Evolutionary conservation across 2,329 filamentous ascomycete genomes (phyloP).

Genomic region (Microsporum ferrugineum): DNA sequence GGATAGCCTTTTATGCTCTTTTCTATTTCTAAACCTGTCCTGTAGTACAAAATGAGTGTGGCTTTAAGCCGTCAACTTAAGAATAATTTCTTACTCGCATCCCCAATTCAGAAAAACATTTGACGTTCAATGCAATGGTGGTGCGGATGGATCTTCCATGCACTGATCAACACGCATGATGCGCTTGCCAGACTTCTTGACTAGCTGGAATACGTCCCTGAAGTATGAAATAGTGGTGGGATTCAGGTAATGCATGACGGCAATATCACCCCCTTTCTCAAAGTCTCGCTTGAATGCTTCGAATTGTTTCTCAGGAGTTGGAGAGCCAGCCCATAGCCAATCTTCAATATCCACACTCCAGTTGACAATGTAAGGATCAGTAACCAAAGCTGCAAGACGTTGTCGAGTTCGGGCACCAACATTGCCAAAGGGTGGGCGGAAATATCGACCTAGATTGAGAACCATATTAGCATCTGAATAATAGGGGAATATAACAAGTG

Average conservation of each 20-base stretch:
- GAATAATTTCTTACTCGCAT: background rate
- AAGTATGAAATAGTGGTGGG: slow-evolving; percentile 53
- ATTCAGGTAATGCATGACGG: slow-evolving; percentile 60
- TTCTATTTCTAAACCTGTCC: background rate
- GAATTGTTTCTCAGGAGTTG: slow-evolving; percentile 55
- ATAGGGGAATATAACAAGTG: background rate
- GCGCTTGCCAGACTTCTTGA: slow-evolving; percentile 52
- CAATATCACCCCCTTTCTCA: slow-evolving; percentile 50
- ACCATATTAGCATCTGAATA: background rate
- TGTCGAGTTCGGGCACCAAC: slow-evolving; percentile 57
- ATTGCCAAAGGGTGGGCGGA: slow-evolving; percentile 58
- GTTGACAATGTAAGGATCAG: slow-evolving; percentile 49
- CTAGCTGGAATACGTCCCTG: slow-evolving; percentile 52
- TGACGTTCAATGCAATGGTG: slow-evolving; percentile 22
- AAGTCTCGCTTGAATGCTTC: slow-evolving; percentile 55
- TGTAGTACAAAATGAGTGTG: background rate
- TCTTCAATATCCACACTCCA: slow-evolving; percentile 63
- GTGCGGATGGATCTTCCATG: slow-evolving; percentile 50
- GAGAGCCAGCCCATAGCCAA: slow-evolving; percentile 53
- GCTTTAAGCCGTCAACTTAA: background rate
- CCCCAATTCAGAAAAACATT: too few relatives aligned
- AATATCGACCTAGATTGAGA: slow-evolving; percentile 41
- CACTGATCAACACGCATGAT: slow-evolving; percentile 58
- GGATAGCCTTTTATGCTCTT: background rate
- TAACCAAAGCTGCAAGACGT: slow-evolving; percentile 43